A percentile compares a stretch with the other conserved stretches of the same genome.
phyloP scores from a whole-genome alignment of 495 filamentous ascomycete genomes.

The Penicillium bovifimosum region DNA sequence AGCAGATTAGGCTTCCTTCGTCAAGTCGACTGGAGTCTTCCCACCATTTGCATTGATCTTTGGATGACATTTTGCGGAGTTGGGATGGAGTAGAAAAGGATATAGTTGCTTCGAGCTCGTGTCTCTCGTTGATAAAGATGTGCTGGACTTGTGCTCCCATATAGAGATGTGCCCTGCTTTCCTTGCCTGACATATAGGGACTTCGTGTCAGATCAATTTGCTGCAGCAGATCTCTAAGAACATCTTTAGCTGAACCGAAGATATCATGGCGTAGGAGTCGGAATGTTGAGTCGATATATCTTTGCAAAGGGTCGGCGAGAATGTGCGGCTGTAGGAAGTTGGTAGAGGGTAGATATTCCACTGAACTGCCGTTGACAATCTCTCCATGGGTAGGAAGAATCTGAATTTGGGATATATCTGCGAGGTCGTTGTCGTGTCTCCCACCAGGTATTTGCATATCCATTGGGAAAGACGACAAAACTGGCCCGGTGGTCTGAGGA shows the following conservation, averaged over 20 bases:
- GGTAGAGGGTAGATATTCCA: conserved; percentile 17
- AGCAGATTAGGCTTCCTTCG: conserved; percentile 12
- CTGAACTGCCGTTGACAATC: conserved; percentile 5
- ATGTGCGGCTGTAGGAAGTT: conserved; percentile 9
- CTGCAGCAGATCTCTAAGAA: conserved; percentile 5
- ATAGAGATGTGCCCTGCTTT: conserved; percentile 8
- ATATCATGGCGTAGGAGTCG: conserved; percentile 12
- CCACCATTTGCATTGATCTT: conserved; percentile 12
- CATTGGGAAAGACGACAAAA: conserved; percentile 7
- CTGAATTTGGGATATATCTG: conserved; percentile 9
- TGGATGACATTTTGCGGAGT: conserved; percentile 2
- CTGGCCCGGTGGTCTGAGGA: background rate
- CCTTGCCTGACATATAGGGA: background rate
- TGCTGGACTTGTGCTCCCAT: background rate
- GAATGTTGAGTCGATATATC: conserved; percentile 14
- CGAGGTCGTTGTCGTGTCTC: conserved; percentile 15
- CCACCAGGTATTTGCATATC: conserved; percentile 14
- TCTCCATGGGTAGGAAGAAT: conserved; percentile 15
- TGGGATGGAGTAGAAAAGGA: conserved; percentile 7
- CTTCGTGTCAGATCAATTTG: conserved; percentile 22
- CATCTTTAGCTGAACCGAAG: conserved; percentile 13
- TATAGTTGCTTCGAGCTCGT: conserved; percentile 10
- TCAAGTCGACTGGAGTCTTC: conserved; percentile 11
- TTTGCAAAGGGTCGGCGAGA: conserved; percentile 3
- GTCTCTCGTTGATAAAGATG: conserved; percentile 11